Conservation (phyloP, 768 basidiomycete species). For the Suillus sp. region DNA sequence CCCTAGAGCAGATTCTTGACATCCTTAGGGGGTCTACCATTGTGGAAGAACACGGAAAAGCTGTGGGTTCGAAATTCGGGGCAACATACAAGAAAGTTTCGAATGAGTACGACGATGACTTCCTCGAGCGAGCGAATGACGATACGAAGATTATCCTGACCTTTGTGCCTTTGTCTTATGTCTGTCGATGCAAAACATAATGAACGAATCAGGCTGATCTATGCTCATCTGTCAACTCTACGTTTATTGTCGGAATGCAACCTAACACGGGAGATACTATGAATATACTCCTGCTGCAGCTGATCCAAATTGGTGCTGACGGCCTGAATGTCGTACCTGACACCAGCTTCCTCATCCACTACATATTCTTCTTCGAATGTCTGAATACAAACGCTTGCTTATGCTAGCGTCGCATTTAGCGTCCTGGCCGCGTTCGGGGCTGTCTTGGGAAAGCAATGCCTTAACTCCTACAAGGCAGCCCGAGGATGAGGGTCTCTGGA, state of each 20-base stretch:
- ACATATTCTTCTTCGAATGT: neutral
- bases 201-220: conserved; percentile 7
- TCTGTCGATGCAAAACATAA: neutral
- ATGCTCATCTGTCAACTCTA: neutral
- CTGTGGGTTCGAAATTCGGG: conserved; percentile 1
- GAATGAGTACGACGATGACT: neutral
- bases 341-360: neutral
- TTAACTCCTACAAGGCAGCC: neutral
- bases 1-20: neutral
- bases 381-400: neutral
- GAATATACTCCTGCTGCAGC: neutral
- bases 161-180: neutral
- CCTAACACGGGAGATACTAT: conserved; percentile 2
- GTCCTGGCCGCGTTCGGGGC: conserved; percentile 1
- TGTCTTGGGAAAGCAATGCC: conserved; percentile 7
- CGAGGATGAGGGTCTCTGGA: conserved; percentile 1
- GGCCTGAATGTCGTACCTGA: neutral
- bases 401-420: neutral
- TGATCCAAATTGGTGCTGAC: neutral
- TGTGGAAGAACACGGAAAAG: neutral
- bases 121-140: neutral
- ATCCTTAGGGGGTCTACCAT: neutral
- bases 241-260: conserved; percentile 2
- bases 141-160: conserved; percentile 6
- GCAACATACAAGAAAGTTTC: conserved; percentile 4